A percentile compares a stretch with the other conserved stretches of the same genome.
These are phyloP conservation scores for Aspergillus sclerotiicarbonarius DNA, from an alignment of 495 filamentous ascomycete genomes.

Conservation along the genomic window DNA sequence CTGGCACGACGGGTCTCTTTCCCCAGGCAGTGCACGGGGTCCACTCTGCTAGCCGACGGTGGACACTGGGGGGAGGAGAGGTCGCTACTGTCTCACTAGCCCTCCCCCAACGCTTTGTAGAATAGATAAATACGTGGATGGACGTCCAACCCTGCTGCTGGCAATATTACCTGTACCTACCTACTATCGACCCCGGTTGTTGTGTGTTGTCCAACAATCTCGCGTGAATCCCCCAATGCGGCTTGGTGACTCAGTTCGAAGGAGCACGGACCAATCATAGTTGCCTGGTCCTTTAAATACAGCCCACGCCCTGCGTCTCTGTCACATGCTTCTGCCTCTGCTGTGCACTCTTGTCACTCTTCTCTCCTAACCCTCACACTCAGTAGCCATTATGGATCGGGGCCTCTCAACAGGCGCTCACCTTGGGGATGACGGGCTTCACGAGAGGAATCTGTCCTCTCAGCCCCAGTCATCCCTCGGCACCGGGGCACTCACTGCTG, in stretches of 20 bases:
- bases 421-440: constrained; percentile 38
- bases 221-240: constrained; percentile 7
- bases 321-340: constrained; percentile 34
- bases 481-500: constrained; percentile 34
- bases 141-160: background rate
- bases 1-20: background rate
- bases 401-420: constrained; percentile 46
- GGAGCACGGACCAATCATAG: constrained; percentile 18
- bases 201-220: background rate
- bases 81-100: background rate
- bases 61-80: background rate
- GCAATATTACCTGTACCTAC: background rate
- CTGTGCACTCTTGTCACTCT: constrained; percentile 7
- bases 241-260: constrained; percentile 8
- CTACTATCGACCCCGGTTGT: background rate
- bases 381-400: constrained; percentile 39
- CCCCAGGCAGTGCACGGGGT: background rate
- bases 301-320: constrained; percentile 12
- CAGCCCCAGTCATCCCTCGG: constrained; percentile 35
- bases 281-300: constrained; percentile 15
- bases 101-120: background rate
- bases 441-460: constrained; percentile 42
- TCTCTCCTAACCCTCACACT: constrained; percentile 18
- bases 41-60: background rate
- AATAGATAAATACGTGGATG: background rate